Conservation (phyloP, 2,329 filamentous ascomycete genomes). For the Dactylellina haptotyla region DNA sequence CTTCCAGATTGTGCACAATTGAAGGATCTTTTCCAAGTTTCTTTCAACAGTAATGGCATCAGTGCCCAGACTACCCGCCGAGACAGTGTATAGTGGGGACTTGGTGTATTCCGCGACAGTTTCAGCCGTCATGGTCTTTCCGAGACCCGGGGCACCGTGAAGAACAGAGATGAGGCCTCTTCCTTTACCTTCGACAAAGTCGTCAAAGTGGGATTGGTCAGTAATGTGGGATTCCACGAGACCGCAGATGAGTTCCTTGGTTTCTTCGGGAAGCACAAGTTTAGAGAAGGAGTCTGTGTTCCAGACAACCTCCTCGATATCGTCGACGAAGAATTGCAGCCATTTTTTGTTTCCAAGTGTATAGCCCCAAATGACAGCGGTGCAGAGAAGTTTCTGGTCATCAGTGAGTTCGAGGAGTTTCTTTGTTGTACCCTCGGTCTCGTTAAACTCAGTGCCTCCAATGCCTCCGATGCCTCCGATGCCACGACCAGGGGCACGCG, state of each 20-base stretch:
- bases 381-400: conserved; percentile 39
- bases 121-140: conserved; percentile 70
- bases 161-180: conserved; percentile 61
- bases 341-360: conserved; percentile 46
- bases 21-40: conserved; percentile 83
- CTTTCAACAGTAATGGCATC: conserved; percentile 69
- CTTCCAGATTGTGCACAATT: conserved; percentile 86
- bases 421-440: not conserved
- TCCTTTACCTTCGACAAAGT: conserved; percentile 67
- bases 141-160: conserved; percentile 68
- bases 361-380: conserved; percentile 21
- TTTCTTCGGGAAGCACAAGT: conserved; percentile 58
- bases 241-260: conserved; percentile 61
- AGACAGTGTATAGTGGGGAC: conserved; percentile 67
- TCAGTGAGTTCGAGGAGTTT: conserved; percentile 24
- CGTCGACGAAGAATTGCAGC: conserved; percentile 57
- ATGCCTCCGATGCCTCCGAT: not conserved
- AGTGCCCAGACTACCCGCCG: conserved; percentile 60
- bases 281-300: conserved; percentile 59
- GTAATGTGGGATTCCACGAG: conserved; percentile 66
- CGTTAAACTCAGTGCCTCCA: conserved; percentile 9
- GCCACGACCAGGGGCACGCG: too few relatives aligned
- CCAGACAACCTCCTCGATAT: conserved; percentile 60
- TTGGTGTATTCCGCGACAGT: conserved; percentile 67
- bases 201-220: conserved; percentile 63